phyloP scores from a whole-genome alignment of 352 stramenopile genomes.

The Phytophthora ohioensis region DNA sequence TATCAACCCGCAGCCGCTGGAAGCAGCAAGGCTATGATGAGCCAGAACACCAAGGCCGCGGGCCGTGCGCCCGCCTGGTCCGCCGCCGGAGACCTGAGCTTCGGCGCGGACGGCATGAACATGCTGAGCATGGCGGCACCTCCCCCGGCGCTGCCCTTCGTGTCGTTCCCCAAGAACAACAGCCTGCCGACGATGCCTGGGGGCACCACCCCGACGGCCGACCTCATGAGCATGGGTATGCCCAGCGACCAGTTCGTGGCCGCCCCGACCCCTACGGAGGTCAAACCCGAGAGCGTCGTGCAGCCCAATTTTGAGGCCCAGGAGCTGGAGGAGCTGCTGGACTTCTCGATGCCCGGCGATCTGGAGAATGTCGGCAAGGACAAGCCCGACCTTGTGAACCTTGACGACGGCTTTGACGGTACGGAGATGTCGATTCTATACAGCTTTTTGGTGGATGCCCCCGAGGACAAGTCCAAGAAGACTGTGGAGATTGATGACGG shows the following conservation, averaged over 20 bases:
- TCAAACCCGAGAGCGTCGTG: constrained; percentile 35
- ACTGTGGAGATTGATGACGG: constrained; percentile 64
- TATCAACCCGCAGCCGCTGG: constrained; percentile 62
- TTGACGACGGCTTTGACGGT: constrained; percentile 85
- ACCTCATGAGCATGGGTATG: constrained; percentile 56
- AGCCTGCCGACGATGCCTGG: constrained; percentile 63
- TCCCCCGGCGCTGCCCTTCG: constrained; percentile 69
- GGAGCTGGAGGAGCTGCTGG: constrained; percentile 77
- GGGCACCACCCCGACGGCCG: constrained; percentile 35
- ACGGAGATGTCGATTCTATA: constrained; percentile 91
- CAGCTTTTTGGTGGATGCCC: constrained; percentile 82
- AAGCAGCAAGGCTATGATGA: constrained; percentile 50
- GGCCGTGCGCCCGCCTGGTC: constrained; percentile 36
- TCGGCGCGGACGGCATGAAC: constrained; percentile 53
- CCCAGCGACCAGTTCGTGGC: constrained; percentile 50
- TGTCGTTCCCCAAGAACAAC: constrained; percentile 70
- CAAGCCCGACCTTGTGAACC: constrained; percentile 78
- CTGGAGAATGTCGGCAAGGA: constrained; percentile 63
- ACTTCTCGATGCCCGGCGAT: constrained; percentile 80
- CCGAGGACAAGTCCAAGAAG: constrained; percentile 74
- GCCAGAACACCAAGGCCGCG: constrained; percentile 37
- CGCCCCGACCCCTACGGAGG: constrained; percentile 29
- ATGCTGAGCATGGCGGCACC: constrained; percentile 73
- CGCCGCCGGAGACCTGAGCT: constrained; percentile 39
- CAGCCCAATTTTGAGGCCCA: constrained; percentile 67